phyloP scores from a whole-genome alignment of 768 basidiomycete species.

The Fibroporia radiculosa region DNA sequence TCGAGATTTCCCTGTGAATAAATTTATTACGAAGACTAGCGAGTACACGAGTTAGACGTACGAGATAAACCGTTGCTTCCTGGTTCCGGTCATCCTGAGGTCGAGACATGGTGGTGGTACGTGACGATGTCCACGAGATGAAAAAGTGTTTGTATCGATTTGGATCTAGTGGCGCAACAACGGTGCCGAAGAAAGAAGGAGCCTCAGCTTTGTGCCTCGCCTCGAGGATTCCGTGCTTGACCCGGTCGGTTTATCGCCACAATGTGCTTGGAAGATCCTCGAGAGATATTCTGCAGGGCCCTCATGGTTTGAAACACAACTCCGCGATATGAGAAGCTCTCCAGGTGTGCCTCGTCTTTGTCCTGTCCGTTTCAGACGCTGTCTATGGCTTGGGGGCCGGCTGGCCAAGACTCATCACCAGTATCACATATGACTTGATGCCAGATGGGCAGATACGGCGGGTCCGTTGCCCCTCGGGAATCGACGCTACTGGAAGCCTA shows the following conservation, averaged over 20 bases:
- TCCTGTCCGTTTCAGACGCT: too few species aligned
- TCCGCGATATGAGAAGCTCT: not conserved
- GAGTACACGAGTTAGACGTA: slow-evolving; percentile 14
- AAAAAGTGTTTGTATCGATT: slow-evolving; percentile 9
- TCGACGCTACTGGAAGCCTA: too few species aligned
- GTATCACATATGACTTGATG: too few species aligned
- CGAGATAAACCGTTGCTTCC: slow-evolving; percentile 56
- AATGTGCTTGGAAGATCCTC: not conserved
- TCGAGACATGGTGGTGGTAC: slow-evolving; percentile 28
- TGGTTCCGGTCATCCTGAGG: slow-evolving; percentile 52
- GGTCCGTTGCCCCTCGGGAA: too few species aligned
- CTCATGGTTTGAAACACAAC: not conserved
- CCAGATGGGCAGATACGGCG: too few species aligned
- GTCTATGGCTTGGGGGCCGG: too few species aligned
- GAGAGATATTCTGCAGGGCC: not conserved
- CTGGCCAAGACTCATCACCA: too few species aligned
- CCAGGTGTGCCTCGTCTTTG: not conserved
- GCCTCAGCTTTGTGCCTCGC: not conserved
- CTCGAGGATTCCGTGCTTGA: not conserved
- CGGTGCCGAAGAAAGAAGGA: not conserved
- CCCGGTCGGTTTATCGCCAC: not conserved
- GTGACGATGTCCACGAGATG: slow-evolving; percentile 3
- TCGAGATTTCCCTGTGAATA: slow-evolving; percentile 85
- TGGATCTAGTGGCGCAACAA: slow-evolving; percentile 7
- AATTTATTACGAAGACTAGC: not conserved